Evolutionary conservation across 176 grass and related monocot species (phyloP).

Genomic region (Neostapfia colusana): DNA sequence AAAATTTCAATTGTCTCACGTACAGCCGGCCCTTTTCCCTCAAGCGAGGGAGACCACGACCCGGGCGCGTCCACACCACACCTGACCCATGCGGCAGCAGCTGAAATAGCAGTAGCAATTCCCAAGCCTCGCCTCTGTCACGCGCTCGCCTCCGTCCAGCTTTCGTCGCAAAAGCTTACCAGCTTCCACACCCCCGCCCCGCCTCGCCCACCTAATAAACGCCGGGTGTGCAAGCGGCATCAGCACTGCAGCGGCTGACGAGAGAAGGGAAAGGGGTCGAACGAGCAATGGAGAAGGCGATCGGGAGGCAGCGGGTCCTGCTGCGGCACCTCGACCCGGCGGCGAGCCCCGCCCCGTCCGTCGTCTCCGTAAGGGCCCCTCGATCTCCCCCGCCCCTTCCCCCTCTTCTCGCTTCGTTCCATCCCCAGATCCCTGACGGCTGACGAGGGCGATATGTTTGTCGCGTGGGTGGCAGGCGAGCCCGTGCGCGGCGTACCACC

Average conservation of each 20-base stretch:
- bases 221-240: not conserved
- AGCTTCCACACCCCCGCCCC: no score
- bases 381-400: no score
- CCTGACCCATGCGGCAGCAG: not conserved
- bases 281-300: conserved; percentile 76
- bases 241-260: not conserved
- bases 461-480: conserved; percentile 43
- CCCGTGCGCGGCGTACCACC: conserved; percentile 63
- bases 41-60: not conserved
- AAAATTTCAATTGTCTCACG: no score
- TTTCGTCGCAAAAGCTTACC: not conserved
- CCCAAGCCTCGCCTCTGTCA: not conserved
- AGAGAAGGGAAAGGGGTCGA: not conserved
- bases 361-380: conserved; percentile 43
- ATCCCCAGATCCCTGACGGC: conserved; percentile 30
- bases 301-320: conserved; percentile 80
- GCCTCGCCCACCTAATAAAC: not conserved
- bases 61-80: not conserved
- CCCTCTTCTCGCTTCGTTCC: not conserved
- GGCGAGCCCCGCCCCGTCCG: conserved; percentile 14
- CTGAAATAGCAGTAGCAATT: not conserved
- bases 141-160: not conserved
- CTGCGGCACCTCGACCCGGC: conserved; percentile 68
- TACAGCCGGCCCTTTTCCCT: not conserved
- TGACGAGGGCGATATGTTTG: not conserved